phyloP scores from a whole-genome alignment of 192 early-diverging fungal genomes.

The Podila clonocystis region DNA sequence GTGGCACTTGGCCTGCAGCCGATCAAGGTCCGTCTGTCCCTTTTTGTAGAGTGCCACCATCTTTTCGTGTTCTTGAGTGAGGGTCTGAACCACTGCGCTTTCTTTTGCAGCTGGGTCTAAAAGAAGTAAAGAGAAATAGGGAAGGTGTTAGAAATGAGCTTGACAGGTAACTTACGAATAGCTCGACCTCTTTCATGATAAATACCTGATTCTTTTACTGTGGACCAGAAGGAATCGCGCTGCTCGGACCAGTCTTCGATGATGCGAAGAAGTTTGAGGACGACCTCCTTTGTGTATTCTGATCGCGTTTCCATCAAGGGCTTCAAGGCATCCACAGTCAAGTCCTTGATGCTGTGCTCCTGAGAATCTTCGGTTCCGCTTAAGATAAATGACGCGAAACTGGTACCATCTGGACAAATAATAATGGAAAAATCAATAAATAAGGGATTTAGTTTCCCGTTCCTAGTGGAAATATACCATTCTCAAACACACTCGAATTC shows the following conservation, averaged over 20 bases:
- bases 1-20: slow-evolving; percentile 31
- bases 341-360: slow-evolving; percentile 11
- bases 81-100: slow-evolving; percentile 9
- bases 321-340: slow-evolving; percentile 19
- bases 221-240: slow-evolving; percentile 32
- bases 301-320: slow-evolving; percentile 15
- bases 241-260: slow-evolving; percentile 34
- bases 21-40: slow-evolving; percentile 20
- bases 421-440: background rate
- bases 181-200: too few relatives aligned
- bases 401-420: slow-evolving; percentile 13
- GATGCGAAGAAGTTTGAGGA: slow-evolving; percentile 22
- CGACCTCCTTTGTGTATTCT: slow-evolving; percentile 41
- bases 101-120: slow-evolving; percentile 31
- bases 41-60: slow-evolving; percentile 29
- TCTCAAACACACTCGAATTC: background rate
- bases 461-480: background rate
- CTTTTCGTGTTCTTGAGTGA: slow-evolving; percentile 26
- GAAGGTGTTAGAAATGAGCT: background rate
- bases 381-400: slow-evolving; percentile 30
- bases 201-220: slow-evolving; percentile 23
- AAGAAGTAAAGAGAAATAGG: background rate
- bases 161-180: too few relatives aligned
- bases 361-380: slow-evolving; percentile 11
- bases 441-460: background rate